Evolutionary conservation across 208 protist species (phyloP), one percentile per base, ranked within the genome.

Genomic region (Crithidia thermophila): DNA sequence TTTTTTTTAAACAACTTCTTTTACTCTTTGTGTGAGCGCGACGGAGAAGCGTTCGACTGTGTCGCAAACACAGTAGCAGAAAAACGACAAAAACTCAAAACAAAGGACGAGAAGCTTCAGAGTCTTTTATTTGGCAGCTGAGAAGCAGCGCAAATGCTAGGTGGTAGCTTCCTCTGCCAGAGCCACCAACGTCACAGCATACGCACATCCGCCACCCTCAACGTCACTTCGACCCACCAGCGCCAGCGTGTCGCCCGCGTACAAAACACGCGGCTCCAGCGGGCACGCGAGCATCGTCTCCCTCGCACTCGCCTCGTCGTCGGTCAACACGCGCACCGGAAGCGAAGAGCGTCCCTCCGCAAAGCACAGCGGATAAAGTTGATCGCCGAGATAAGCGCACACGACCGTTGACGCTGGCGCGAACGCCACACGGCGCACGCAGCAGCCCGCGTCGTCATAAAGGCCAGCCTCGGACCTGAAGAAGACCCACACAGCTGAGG

Each of bases 401-500:
- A 60, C 14, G 3, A 74, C 46, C 2, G 28, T 34, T 7, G 59
- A 57, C 0, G 52, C 60, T 3, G 34, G 23, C 10, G 50, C 36
- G 42, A 39, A 50, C 3, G 23, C 4, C 8, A 74, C 34, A 7
- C 45, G 68, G 14, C 43, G 33, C 42, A 74, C 42, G 31, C 50
- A 55, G 7, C 52, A 11, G 9, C 68, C 68, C 3, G 11, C 25
- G 25, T 18, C 34, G 28, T 53, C 43, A 52, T 74, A 67, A 0
- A 74, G 36, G 18, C 31, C 36, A 5, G 59, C 68, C 27, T 66
- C 68, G 18, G 20, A 14, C 21, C 37, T 23, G 23, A 67, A 74
- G 52, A 66, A 74, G 9, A 66, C 68, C 68, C 68, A 74, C 20
- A 74, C 60, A 4, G 10, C 36, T 16, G 51, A 42, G 36, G n/a